A percentile compares a stretch with the other conserved stretches of the same genome.
phyloP scores from a whole-genome alignment of 2,329 filamentous ascomycete species.

The Neopestalotiopsis clavispora region DNA sequence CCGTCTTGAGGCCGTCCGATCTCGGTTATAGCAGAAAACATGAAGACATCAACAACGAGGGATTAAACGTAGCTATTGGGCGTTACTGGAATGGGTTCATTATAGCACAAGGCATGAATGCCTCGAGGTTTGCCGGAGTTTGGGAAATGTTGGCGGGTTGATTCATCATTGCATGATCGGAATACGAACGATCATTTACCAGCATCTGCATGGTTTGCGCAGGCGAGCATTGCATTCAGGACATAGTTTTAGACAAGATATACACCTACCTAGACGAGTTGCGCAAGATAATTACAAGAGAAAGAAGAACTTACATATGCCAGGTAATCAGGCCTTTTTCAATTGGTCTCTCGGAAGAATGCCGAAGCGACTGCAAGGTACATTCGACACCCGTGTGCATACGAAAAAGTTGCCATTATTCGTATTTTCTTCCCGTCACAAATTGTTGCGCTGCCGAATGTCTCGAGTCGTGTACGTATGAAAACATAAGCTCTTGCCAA shows the following conservation, averaged over 20 bases:
- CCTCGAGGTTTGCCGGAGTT: conserved; percentile 5
- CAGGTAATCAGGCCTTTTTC: no score
- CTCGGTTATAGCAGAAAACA: conserved; percentile 64
- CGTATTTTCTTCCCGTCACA: no score
- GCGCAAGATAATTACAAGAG: not conserved
- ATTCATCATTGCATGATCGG: not conserved
- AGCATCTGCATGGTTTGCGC: not conserved
- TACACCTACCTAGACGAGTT: not conserved
- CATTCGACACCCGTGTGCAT: no score
- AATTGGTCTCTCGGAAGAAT: no score
- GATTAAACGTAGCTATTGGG: not conserved
- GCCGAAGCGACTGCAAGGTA: no score
- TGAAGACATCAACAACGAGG: no score
- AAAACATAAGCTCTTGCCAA: not conserved
- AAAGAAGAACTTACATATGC: no score
- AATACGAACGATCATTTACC: not conserved
- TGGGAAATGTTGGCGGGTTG: conserved; percentile 14
- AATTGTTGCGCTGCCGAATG: not conserved
- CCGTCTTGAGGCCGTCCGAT: conserved; percentile 86
- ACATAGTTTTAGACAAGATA: not conserved
- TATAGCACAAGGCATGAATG: not conserved
- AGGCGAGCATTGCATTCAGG: not conserved
- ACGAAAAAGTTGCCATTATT: no score
- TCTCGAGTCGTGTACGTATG: not conserved
- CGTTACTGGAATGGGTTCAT: not conserved